These are phyloP conservation scores for Dothidotthia symphoricarpi DNA, from an alignment of 2,329 filamentous ascomycete genomes.

Conservation along the genomic window DNA sequence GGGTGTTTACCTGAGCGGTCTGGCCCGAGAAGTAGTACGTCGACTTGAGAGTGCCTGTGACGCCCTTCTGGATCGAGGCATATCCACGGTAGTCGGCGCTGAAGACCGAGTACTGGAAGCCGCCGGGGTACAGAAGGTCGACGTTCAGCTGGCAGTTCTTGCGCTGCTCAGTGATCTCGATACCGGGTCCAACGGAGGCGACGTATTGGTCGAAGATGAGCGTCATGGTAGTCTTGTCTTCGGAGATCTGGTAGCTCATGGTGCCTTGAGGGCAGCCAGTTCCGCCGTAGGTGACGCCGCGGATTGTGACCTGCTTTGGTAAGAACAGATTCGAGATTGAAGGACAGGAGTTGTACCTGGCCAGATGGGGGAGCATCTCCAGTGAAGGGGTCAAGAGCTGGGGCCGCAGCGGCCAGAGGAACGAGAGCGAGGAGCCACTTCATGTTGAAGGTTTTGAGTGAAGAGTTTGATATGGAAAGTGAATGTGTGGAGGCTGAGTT, in stretches of 20 bases:
- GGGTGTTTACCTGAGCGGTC: slow-evolving; percentile 39
- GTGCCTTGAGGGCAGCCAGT: slow-evolving; percentile 49
- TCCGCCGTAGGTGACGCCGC: slow-evolving; percentile 48
- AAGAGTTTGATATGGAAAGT: slow-evolving; percentile 16
- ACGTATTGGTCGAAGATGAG: slow-evolving; percentile 55
- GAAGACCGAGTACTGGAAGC: slow-evolving; percentile 55
- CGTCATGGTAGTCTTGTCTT: slow-evolving; percentile 49
- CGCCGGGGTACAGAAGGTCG: slow-evolving; percentile 52
- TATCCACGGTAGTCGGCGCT: slow-evolving; percentile 56
- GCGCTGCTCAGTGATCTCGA: slow-evolving; percentile 46
- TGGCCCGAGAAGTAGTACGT: slow-evolving; percentile 57
- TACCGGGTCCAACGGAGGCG: slow-evolving; percentile 49
- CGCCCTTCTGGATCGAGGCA: slow-evolving; percentile 47
- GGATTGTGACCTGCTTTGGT: slow-evolving; percentile 43
- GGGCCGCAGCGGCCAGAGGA: slow-evolving; percentile 33
- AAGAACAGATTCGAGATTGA: slow-evolving; percentile 6
- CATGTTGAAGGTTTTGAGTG: slow-evolving; percentile 32
- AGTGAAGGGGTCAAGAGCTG: slow-evolving; percentile 15
- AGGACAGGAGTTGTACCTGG: slow-evolving; percentile 15
- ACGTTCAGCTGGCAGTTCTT: slow-evolving; percentile 58
- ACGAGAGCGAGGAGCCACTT: slow-evolving; percentile 40
- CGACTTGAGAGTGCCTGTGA: slow-evolving; percentile 51
- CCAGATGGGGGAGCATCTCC: slow-evolving; percentile 33
- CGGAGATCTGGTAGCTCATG: slow-evolving; percentile 45
- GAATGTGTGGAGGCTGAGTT: slow-evolving; percentile 22